Evolutionary conservation across 2,329 filamentous ascomycete species (phyloP).

Genomic region (Cytospora piceae): DNA sequence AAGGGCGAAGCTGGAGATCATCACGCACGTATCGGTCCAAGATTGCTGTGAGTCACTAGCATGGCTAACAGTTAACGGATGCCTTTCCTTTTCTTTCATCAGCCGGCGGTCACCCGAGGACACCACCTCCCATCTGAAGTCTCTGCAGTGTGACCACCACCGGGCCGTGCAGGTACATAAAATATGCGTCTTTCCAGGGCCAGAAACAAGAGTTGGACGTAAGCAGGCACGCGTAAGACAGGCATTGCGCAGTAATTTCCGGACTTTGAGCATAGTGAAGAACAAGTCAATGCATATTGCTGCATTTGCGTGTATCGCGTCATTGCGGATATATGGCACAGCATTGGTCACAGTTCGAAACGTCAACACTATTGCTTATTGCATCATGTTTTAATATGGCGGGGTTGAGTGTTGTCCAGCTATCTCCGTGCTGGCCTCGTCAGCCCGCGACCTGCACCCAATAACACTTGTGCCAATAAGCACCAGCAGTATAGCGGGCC

Average conservation of each 20-base stretch:
- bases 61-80: not conserved
- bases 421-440: constrained; percentile 1
- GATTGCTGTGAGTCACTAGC: too few relatives aligned
- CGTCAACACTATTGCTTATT: constrained; percentile 7
- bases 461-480: not conserved
- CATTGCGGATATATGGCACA: not conserved
- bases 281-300: not conserved
- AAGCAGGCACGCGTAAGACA: not conserved
- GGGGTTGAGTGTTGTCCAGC: not conserved
- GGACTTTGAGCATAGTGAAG: not conserved
- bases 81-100: not conserved
- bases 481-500: not conserved
- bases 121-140: not conserved
- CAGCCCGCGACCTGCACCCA: not conserved
- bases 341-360: not conserved
- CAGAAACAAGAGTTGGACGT: not conserved
- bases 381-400: not conserved
- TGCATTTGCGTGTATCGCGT: not conserved
- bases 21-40: too few relatives aligned
- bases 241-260: not conserved
- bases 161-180: not conserved
- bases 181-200: not conserved
- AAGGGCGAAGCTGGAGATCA: too few relatives aligned
- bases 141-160: not conserved
- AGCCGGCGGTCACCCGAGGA: not conserved